Conservation (phyloP, 805 yeast species). For the Wickerhamomyces strasburgensis region DNA sequence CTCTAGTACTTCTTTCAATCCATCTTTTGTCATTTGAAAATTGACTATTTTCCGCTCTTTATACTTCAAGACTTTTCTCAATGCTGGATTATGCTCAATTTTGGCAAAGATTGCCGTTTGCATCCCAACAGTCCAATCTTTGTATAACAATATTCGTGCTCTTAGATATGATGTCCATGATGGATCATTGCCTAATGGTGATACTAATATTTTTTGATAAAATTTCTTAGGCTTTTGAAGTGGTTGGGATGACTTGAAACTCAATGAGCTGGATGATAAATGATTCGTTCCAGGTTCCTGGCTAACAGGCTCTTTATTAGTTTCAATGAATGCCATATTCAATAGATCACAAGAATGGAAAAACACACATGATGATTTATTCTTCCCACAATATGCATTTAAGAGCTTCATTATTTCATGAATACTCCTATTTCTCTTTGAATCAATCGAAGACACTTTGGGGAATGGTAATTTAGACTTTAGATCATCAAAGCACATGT, state of each 20-base stretch:
- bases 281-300: neutral
- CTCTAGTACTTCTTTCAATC: conserved; percentile 6
- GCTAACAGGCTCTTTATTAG: neutral
- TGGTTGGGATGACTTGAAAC: conserved; percentile 5
- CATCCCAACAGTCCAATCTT: conserved; percentile 16
- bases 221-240: conserved; percentile 8
- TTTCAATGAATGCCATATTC: conserved; percentile 22
- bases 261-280: conserved; percentile 2
- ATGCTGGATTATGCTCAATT: conserved; percentile 15
- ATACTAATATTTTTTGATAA: conserved; percentile 20
- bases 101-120: conserved; percentile 15
- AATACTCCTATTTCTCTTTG: conserved; percentile 9
- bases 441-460: conserved; percentile 3
- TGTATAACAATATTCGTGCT: conserved; percentile 20
- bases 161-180: conserved; percentile 16
- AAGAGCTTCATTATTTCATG: conserved; percentile 15
- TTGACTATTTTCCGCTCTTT: conserved; percentile 9
- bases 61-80: conserved; percentile 11
- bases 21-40: conserved; percentile 6
- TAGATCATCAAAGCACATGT: conserved; percentile 11
- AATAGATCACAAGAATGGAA: conserved; percentile 15
- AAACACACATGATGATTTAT: conserved; percentile 14
- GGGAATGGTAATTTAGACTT: conserved; percentile 5
- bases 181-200: conserved; percentile 20
- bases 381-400: conserved; percentile 12